Conservation (phyloP, 2,329 filamentous ascomycete species). For the Tolypocladium ovalisporum region DNA sequence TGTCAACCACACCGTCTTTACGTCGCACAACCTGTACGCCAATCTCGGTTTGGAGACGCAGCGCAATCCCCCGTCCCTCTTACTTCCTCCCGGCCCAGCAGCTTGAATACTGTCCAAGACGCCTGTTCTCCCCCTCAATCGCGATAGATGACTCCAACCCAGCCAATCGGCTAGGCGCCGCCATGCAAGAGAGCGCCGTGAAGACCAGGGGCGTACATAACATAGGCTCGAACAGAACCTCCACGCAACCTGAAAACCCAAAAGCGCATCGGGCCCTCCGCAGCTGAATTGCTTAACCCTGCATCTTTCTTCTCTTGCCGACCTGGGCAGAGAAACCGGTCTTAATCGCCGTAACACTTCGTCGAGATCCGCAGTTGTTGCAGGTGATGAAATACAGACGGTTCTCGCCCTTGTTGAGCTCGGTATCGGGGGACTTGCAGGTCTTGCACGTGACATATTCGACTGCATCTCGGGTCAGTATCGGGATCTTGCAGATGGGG, state of each 20-base stretch:
- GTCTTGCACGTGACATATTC: slow-evolving; percentile 99
- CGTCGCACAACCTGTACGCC: background rate
- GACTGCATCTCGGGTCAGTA: slow-evolving; percentile 33
- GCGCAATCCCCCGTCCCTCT: background rate
- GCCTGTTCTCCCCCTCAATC: background rate
- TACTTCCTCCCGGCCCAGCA: background rate
- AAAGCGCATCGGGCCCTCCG: background rate
- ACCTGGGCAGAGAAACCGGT: slow-evolving; percentile 99
- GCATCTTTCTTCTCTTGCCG: slow-evolving; percentile 94
- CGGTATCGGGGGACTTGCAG: slow-evolving; percentile 86
- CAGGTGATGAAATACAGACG: slow-evolving; percentile 98
- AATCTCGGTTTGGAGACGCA: slow-evolving; percentile 1
- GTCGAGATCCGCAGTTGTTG: slow-evolving; percentile 70
- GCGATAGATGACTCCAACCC: background rate
- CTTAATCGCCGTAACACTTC: slow-evolving; percentile 96
- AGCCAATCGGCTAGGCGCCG: background rate
- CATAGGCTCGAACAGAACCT: background rate
- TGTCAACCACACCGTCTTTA: background rate
- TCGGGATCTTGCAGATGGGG: background rate
- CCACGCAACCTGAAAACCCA: background rate
- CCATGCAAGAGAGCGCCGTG: background rate
- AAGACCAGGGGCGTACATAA: background rate
- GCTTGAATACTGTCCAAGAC: background rate
- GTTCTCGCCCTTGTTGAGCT: slow-evolving; percentile 98
- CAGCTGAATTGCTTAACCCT: slow-evolving; percentile 46